phyloP scores from a whole-genome alignment of 345 rosid species.

The Salix purpurea region DNA sequence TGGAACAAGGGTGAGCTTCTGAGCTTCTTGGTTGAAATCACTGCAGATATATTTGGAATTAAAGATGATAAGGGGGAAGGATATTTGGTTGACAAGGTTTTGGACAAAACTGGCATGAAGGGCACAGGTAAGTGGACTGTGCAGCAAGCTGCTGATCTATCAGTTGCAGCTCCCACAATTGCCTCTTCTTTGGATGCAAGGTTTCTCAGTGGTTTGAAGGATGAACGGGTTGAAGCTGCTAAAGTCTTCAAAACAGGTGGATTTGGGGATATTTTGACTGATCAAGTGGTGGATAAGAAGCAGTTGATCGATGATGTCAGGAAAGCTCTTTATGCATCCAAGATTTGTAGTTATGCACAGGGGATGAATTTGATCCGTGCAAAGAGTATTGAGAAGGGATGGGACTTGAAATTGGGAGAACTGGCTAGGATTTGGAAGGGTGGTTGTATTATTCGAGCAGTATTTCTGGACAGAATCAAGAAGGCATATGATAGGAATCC shows the following conservation, averaged over 20 bases:
- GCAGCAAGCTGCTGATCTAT: constrained; percentile 95
- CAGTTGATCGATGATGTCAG: constrained; percentile 82
- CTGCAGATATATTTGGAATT: constrained; percentile 82
- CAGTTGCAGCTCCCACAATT: constrained; percentile 91
- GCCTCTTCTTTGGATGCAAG: constrained; percentile 85
- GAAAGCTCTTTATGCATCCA: constrained; percentile 86
- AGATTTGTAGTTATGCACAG: constrained; percentile 95
- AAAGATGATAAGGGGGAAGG: constrained; percentile 87
- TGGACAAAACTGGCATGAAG: constrained; percentile 97
- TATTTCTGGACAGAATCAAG: constrained; percentile 92
- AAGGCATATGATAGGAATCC: constrained; percentile 89
- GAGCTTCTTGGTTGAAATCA: constrained; percentile 92
- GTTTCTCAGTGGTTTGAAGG: constrained; percentile 89
- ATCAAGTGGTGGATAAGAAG: constrained; percentile 68
- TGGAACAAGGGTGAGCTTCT: constrained; percentile 96
- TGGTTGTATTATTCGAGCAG: constrained; percentile 89
- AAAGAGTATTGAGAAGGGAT: constrained; percentile 78
- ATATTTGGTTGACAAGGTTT: constrained; percentile 80
- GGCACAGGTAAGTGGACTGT: constrained; percentile 99
- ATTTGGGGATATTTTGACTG: constrained; percentile 56
- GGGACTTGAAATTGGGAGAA: constrained; percentile 91
- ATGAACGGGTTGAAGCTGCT: constrained; percentile 83
- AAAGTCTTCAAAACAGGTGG: constrained; percentile 74
- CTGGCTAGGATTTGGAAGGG: constrained; percentile 98
- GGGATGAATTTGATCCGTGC: constrained; percentile 96